Percentiles rank a stretch among this genome's conserved stretches.
Evolutionary conservation across 306 rosid genomes (phyloP).

Genomic region (Hippophae rhamnoides): DNA sequence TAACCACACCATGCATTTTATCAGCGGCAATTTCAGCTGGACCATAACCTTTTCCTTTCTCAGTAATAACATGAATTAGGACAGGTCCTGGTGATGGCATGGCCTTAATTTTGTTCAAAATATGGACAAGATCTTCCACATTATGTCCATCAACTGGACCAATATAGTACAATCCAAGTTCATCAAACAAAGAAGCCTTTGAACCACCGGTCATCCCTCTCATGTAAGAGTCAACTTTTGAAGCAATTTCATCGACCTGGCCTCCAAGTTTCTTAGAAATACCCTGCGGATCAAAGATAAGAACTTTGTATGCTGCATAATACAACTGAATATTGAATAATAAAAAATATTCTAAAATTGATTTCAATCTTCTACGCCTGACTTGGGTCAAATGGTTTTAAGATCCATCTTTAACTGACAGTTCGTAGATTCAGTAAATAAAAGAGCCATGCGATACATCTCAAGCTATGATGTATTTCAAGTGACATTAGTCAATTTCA

Average conservation of each 20-base stretch:
- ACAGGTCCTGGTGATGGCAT: conserved; percentile 49
- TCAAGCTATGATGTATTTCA: too few species aligned
- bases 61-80: conserved; percentile 46
- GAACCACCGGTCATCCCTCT: conserved; percentile 38
- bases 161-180: conserved; percentile 48
- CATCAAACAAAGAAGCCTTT: conserved; percentile 42
- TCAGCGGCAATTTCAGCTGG: conserved; percentile 58
- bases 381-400: too few species aligned
- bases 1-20: conserved; percentile 71
- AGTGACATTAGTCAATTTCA: too few species aligned
- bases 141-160: conserved; percentile 65
- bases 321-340: neutral
- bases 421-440: too few species aligned
- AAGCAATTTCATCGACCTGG: conserved; percentile 32
- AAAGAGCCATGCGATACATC: too few species aligned
- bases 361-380: too few species aligned
- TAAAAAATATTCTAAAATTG: too few species aligned
- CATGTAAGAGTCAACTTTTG: conserved; percentile 32
- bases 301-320: neutral
- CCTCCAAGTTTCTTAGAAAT: conserved; percentile 36
- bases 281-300: conserved; percentile 19
- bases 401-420: too few species aligned
- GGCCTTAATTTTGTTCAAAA: conserved; percentile 33
- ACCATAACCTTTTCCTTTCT: conserved; percentile 61
- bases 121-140: conserved; percentile 40